Conservation (phyloP, 176 grass and related monocot genomes). For the Canna indica region DNA sequence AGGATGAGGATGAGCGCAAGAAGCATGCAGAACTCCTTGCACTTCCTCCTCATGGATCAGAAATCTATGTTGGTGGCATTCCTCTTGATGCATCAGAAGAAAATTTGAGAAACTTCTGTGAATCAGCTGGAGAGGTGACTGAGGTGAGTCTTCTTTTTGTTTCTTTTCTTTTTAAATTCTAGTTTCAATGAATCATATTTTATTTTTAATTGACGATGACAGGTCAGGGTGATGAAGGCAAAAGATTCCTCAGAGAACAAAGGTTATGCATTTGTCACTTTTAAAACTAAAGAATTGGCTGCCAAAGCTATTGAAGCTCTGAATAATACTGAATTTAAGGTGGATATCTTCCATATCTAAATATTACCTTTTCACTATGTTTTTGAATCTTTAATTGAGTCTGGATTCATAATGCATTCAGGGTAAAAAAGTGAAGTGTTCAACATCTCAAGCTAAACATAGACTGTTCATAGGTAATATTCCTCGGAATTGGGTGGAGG, state of each 20-base stretch:
- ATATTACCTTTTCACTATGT: background rate
- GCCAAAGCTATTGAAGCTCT: constrained; percentile 57
- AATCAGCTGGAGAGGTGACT: constrained; percentile 63
- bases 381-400: background rate
- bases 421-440: constrained; percentile 65
- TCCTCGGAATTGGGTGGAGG: constrained; percentile 53
- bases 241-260: constrained; percentile 43
- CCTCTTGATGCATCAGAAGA: constrained; percentile 50
- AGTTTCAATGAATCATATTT: constrained; percentile 19
- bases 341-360: constrained; percentile 9
- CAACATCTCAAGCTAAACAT: constrained; percentile 73
- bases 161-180: background rate
- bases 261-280: constrained; percentile 76
- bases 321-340: constrained; percentile 65
- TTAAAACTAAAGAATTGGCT: constrained; percentile 57
- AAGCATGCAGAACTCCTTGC: constrained; percentile 62
- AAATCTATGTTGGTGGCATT: constrained; percentile 69
- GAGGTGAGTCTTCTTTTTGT: constrained; percentile 53
- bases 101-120: constrained; percentile 62
- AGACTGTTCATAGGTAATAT: constrained; percentile 88
- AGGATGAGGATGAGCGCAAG: constrained; percentile 24
- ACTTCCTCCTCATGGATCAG: constrained; percentile 86
- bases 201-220: constrained; percentile 12
- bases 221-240: constrained; percentile 79
- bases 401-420: background rate